Evolutionary conservation across 2,329 filamentous ascomycete species (phyloP), one percentile per base, ranked within the genome.

Genomic region (Hypoxylon sp.): DNA sequence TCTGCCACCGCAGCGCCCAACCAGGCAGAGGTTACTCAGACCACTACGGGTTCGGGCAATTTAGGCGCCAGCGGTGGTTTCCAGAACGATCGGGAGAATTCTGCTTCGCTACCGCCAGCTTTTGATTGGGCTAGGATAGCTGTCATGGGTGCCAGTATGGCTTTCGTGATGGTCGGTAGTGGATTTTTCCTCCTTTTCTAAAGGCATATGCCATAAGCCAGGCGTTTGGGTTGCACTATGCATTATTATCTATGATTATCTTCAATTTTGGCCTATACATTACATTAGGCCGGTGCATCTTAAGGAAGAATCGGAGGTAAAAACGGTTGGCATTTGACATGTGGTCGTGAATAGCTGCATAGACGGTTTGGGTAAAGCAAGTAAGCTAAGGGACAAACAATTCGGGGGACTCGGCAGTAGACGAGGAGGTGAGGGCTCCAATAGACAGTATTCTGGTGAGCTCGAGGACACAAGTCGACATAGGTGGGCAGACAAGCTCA

Each of bases 1-100:
- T 85, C 82, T 10, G 82, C 85, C 2, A 87, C 83, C 3, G 68
- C 74, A 0, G 83, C 80, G 17, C 77, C 82, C 0, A 80, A 79
- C 65, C 81, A 80, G 62, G 77, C 75, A 19, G 71, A 76, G 2
- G 48, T 67, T 14, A 68, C 69, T 7, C 68, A 72, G 17, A 76
- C 76, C 9, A 51, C 57, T 1, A 57, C 61, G 23, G n/a, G 19
- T 9, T 80, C 81, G 2, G 74, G 53, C 10, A n/a, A 73, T 1
- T 82, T 75, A 64, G 74, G 69, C 19, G 82, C 82, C 1, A 77
- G 75, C 13, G 48, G 73, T 2, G 82, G 82, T 2, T 83, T 83
- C 61, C 63, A 65, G 25, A 74, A 75, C 7, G 43, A 60, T 32
- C 49, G 30, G 11, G 41, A 72, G 11, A 70, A 66, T 1, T 72